Base-by-base conservation (phyloP, 2,329 filamentous ascomycete genomes). In the Truncatella angustata region DNA sequence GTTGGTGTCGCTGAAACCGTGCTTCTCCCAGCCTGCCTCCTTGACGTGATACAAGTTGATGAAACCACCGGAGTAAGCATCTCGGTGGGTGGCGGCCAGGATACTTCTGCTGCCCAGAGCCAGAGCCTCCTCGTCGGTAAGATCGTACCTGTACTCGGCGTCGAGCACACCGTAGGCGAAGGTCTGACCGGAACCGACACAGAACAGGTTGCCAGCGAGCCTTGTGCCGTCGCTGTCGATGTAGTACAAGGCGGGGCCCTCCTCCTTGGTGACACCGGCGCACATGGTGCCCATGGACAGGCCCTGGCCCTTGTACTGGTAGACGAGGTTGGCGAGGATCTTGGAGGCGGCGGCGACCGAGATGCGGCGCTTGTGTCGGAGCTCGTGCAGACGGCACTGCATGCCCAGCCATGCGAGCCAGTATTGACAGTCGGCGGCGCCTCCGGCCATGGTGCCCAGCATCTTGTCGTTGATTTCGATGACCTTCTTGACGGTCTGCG, bases 281-380 rank as follows among this genome's bases (percentile, higher is more conserved):
- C 94, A 96, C 94, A 99, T 99, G 67, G 94, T 99, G 63, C 94
- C 94, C 94, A 99, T 99, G 70, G 90, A 96, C 65, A 99, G 78
- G 34, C 94, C 94, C 90, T 96, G 96, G 67, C 92, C 92, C 79
- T 99, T 99, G 85, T 99, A 99, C 64, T 86, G 87, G 81, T 97
- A 99, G 66, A 97, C 92, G 62, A 99, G 80, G 79, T 99, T 99
- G 69, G 94, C 91, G 63, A 99, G 89, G 71, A 99, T 97, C 83
- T 99, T 99, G 69, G 89, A 95, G 50, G 94, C 94, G 43, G 94
- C 94, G 42, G 94, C 93, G 59, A 99, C 94, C 56, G 91, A 94
- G 78, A 99, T 99, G 70, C 94, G 91, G 72, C 91, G 91, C 82
- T 99, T 99, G 82, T 99, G 93, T 61, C 94, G 91, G 66, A 99